Percentiles rank a stretch among this genome's conserved stretches.
phyloP scores from a whole-genome alignment of 495 filamentous ascomycete species.

The Tuber borchii region DNA sequence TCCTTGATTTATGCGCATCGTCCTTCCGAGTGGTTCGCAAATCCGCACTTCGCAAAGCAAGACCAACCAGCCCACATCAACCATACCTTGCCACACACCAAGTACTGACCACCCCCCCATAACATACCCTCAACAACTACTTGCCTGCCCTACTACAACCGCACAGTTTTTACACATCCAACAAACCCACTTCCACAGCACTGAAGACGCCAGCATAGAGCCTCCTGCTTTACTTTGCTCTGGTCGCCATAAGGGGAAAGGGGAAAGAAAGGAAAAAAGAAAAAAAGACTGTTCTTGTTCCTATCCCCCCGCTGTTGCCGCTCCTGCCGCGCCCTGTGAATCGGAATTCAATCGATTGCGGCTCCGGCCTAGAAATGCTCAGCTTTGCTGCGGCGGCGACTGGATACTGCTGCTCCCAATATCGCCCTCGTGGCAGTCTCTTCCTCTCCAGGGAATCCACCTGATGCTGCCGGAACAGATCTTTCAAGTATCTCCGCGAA shows the following conservation, averaged over 20 bases:
- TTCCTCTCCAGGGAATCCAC: not conserved
- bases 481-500: conserved; percentile 32
- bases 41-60: not conserved
- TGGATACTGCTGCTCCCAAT: not conserved
- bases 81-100: not conserved
- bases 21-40: conserved; percentile 4
- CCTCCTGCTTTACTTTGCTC: not conserved
- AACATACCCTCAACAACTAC: not conserved
- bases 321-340: not conserved
- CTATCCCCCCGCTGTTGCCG: conserved; percentile 2
- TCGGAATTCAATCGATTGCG: not conserved
- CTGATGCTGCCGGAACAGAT: conserved; percentile 27
- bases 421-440: conserved; percentile 1
- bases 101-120: not conserved
- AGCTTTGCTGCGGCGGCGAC: not conserved
- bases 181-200: not conserved
- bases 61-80: not conserved
- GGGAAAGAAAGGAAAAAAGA: not conserved
- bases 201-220: not conserved
- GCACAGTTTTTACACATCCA: not conserved
- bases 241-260: not conserved
- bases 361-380: not conserved
- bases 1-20: not conserved
- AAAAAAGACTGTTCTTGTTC: not conserved
- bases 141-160: not conserved